phyloP scores from a whole-genome alignment of 2,329 filamentous ascomycete species.

The Exophiala aquamarina region DNA sequence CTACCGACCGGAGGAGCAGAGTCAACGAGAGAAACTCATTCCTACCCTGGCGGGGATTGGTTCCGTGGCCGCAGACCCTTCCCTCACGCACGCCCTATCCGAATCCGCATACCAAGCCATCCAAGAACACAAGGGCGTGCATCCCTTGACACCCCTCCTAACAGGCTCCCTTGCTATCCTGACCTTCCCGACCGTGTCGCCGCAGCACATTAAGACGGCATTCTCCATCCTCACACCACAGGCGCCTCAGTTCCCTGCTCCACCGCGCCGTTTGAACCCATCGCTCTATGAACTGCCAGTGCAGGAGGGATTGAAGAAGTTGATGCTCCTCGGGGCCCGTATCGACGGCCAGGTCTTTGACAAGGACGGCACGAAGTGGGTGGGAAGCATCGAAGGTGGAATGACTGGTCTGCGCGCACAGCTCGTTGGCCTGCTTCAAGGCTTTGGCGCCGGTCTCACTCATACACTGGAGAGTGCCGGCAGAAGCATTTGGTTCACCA shows the following conservation, averaged over 20 bases:
- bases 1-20: conserved; percentile 55
- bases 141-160: conserved; percentile 72
- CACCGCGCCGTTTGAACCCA: conserved; percentile 71
- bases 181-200: conserved; percentile 78
- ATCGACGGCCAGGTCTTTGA: conserved; percentile 87
- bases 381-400: conserved; percentile 77
- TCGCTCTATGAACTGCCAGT: conserved; percentile 77
- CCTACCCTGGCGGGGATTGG: conserved; percentile 27
- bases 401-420: conserved; percentile 79
- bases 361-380: conserved; percentile 66
- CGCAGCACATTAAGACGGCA: conserved; percentile 77
- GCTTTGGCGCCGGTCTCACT: conserved; percentile 74
- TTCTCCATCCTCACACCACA: conserved; percentile 75
- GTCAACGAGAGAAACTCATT: conserved; percentile 35
- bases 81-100: conserved; percentile 61
- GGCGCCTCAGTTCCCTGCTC: conserved; percentile 70
- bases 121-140: conserved; percentile 50
- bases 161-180: conserved; percentile 78
- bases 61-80: conserved; percentile 36
- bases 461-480: conserved; percentile 75
- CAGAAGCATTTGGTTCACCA: conserved; percentile 80
- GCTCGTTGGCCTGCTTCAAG: conserved; percentile 77
- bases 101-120: conserved; percentile 53
- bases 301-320: conserved; percentile 80
- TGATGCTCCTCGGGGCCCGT: conserved; percentile 81